A percentile compares a stretch with the other conserved stretches of the same genome.
Conservation (phyloP, 1,139 yeast species). For the Taphrina wiesneri region DNA sequence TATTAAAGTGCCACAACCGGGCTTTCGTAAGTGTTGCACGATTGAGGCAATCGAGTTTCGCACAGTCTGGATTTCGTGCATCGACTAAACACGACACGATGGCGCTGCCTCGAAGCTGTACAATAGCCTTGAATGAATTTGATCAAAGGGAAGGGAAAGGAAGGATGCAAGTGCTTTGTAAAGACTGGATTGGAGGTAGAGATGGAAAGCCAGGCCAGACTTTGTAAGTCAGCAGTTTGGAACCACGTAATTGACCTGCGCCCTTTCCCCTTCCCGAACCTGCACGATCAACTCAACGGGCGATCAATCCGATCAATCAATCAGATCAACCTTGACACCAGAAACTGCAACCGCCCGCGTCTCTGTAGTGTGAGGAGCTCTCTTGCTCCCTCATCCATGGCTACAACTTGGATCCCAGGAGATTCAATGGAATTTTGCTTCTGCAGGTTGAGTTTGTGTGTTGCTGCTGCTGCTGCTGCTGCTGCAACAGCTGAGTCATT, state of each 20-base stretch:
- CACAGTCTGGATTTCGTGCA: background rate
- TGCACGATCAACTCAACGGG: no score
- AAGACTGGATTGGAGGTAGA: background rate
- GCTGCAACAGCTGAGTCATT: no score
- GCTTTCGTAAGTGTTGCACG: background rate
- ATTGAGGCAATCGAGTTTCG: constrained; percentile 2
- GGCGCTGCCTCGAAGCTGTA: background rate
- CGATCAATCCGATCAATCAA: no score
- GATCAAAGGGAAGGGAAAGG: no score
- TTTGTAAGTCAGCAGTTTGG: background rate
- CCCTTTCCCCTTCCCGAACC: background rate
- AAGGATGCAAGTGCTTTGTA: no score
- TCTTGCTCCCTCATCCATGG: no score
- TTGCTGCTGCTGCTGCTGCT: no score
- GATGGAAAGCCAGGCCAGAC: no score
- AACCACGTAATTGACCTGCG: background rate
- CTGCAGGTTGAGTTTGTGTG: no score
- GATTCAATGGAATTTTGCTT: background rate
- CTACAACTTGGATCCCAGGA: no score
- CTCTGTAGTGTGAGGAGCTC: background rate
- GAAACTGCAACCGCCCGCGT: no score
- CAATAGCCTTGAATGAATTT: background rate
- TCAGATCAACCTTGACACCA: no score
- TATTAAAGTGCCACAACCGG: background rate
- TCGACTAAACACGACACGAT: background rate